Conservation (phyloP, 75 land plant species). For the Sequoia sempervirens region DNA sequence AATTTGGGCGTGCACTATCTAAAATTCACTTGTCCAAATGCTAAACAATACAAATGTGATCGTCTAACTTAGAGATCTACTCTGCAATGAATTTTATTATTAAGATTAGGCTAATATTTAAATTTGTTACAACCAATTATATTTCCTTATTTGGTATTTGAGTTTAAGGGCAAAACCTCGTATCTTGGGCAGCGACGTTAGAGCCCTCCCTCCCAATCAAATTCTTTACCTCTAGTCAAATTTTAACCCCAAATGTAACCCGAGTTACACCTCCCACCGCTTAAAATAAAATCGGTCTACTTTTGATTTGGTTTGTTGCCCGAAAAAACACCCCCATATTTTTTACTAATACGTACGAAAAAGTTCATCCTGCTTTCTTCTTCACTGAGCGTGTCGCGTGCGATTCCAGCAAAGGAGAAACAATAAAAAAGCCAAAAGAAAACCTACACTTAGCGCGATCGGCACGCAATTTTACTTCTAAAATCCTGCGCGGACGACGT, state of each 20-base stretch:
- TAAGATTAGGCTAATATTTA: too few species aligned
- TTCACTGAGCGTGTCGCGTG: neutral
- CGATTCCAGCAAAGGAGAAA: neutral
- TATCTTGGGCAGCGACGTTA: too few species aligned
- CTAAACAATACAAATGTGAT: too few species aligned
- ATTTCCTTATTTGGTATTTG: too few species aligned
- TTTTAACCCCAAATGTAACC: neutral
- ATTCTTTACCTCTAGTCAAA: too few species aligned
- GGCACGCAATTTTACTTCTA: neutral
- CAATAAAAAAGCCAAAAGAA: neutral
- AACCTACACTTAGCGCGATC: neutral
- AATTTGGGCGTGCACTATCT: too few species aligned
- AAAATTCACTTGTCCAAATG: too few species aligned
- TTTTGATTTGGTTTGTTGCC: neutral
- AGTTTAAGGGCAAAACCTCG: too few species aligned
- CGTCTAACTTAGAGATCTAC: too few species aligned
- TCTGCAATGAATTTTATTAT: too few species aligned
- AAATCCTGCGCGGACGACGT: neutral
- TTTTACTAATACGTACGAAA: neutral
- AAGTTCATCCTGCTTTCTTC: neutral
- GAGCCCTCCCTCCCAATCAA: too few species aligned
- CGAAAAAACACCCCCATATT: neutral
- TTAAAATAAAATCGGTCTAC: neutral
- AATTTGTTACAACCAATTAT: too few species aligned
- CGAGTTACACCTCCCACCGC: neutral